Evolutionary conservation across 345 rosid genomes (phyloP), one percentile per base, ranked within the genome.

Genomic region (Garcia nutans): DNA sequence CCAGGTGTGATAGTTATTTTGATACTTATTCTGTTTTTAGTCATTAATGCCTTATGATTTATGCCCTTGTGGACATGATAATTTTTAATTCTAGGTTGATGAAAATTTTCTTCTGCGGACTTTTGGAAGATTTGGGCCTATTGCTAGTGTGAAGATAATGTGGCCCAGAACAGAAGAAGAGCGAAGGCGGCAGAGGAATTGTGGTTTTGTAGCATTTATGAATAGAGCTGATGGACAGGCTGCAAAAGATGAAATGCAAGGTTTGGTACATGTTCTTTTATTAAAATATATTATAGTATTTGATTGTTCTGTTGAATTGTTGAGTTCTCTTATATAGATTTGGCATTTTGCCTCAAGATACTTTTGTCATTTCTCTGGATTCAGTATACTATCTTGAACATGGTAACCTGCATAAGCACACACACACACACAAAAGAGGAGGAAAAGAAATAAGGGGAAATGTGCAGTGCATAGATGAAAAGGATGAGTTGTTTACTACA

Each of bases 241-340:
- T 79, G 99, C 99, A 65, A 92, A 93, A 87, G 98, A 96, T 70
- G 99, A 96, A 88, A 93, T 96, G 99, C 99, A 96, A 89, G 99
- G 99, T 96, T 83, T 44, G 73, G 6, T 69, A 3, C 52, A 49
- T 61, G 37, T 24, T 42, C 64, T 4, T 4, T 17, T 19, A 5
- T 5, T 15, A 12, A 47, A 37, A 9, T 47, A 47, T 47, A 52
- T 52, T 52, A 13, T 52, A 12, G 24, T 52, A 0, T 65, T 65
- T 50, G 11, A 73, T 10, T 19, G 64, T 44, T 37, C 68, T 47
- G 68, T 16, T 71, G 62, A 24, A 65, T 57, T 59, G 6, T 70
- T 12, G 23, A 57, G n/a, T 12, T 33, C 10, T 28, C 23, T 50
- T 28, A 33, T 20, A 20, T 12, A 1, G 49, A 49, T 6, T 73